A percentile compares a stretch with the other conserved stretches of the same genome.
Evolutionary conservation across 2,329 filamentous ascomycete genomes (phyloP).

Genomic region (Acephala macrosclerotiorum): DNA sequence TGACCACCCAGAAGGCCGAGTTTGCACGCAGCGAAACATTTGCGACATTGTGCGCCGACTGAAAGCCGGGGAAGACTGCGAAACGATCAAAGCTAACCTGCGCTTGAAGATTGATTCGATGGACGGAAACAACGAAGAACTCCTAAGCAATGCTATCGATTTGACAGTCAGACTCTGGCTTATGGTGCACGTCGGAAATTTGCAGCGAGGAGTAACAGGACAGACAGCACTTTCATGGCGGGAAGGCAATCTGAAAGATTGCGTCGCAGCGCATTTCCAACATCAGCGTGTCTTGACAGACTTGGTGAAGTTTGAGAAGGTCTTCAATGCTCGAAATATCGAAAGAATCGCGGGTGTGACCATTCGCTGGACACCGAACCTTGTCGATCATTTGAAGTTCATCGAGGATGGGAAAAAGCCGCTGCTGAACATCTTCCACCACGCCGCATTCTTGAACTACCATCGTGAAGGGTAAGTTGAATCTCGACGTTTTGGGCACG

Average conservation of each 20-base stretch:
- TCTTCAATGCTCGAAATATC: slow-evolving; percentile 38
- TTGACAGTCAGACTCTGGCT: slow-evolving; percentile 8
- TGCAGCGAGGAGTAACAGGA: slow-evolving; percentile 11
- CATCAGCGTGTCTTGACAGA: slow-evolving; percentile 16
- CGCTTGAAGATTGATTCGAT: not conserved
- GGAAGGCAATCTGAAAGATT: slow-evolving; percentile 1
- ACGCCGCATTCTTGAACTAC: slow-evolving; percentile 10
- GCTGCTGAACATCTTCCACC: slow-evolving; percentile 16
- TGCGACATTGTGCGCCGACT: slow-evolving; percentile 1
- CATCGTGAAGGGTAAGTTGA: slow-evolving; percentile 7
- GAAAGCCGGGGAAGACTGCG: not conserved
- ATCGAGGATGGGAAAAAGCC: slow-evolving; percentile 46
- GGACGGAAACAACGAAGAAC: too few species aligned
- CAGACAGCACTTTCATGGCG: slow-evolving; percentile 11
- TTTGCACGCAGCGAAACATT: slow-evolving; percentile 7
- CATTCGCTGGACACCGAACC: slow-evolving; percentile 48
- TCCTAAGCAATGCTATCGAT: too few species aligned
- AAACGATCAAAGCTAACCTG: slow-evolving; percentile 1
- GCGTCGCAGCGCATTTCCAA: not conserved
- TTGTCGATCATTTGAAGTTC: slow-evolving; percentile 50
- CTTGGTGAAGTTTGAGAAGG: slow-evolving; percentile 15
- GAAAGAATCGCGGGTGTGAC: slow-evolving; percentile 46
- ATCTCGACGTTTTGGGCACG: not conserved
- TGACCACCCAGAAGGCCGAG: not conserved
- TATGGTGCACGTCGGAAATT: slow-evolving; percentile 8